phyloP scores from a whole-genome alignment of 1,284 basidiomycete genomes.

The Neotropicomus parvogracilis region DNA sequence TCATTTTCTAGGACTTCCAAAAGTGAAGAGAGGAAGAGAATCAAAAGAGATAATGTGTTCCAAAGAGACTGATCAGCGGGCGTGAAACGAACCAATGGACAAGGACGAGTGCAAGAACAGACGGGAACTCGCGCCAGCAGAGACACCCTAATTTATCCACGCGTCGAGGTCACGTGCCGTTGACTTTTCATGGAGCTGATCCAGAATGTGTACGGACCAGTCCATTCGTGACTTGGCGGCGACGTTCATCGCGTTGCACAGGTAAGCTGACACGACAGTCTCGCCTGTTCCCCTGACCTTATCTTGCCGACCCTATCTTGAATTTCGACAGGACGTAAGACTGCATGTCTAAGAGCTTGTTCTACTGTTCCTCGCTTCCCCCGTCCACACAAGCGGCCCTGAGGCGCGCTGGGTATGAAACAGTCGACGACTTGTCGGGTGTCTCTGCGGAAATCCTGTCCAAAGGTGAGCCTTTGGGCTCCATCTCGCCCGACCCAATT shows the following conservation, averaged over 20 bases:
- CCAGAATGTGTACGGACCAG: too few species aligned
- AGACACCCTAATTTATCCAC: conserved; percentile 32
- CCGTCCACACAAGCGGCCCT: conserved; percentile 36
- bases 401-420: conserved; percentile 49
- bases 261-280: conserved; percentile 11
- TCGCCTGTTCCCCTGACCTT: neutral
- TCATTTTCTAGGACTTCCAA: conserved; percentile 17
- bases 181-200: conserved; percentile 13
- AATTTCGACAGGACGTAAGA: neutral
- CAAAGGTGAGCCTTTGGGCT: conserved; percentile 36
- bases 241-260: conserved; percentile 8
- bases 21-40: neutral
- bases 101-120: conserved; percentile 22
- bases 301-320: conserved; percentile 1
- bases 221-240: too few species aligned
- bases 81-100: conserved; percentile 16
- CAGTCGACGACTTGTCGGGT: conserved; percentile 42
- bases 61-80: conserved; percentile 14
- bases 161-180: conserved; percentile 34
- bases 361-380: conserved; percentile 29
- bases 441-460: conserved; percentile 42
- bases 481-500: neutral
- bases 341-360: conserved; percentile 30
- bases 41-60: conserved; percentile 3
- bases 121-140: conserved; percentile 14